phyloP scores from a whole-genome alignment of 129 eudicot species.

The Escallonia rubra region DNA sequence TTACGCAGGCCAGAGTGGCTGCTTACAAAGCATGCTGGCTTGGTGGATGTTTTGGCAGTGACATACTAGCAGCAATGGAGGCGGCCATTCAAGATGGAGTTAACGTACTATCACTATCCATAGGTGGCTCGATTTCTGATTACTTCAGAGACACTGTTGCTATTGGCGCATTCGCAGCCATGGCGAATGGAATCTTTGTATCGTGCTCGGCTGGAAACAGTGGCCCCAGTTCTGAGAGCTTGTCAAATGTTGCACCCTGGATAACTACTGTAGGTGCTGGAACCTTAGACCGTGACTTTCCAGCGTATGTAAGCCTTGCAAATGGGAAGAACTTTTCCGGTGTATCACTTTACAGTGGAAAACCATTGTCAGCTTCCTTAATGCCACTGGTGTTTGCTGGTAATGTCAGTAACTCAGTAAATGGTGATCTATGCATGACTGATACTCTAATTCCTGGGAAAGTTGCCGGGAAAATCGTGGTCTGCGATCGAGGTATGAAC shows the following conservation, averaged over 20 bases:
- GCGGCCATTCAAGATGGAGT: constrained; percentile 64
- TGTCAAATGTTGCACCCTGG: constrained; percentile 82
- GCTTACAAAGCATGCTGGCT: constrained; percentile 77
- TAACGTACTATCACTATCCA: constrained; percentile 54
- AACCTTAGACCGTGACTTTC: constrained; percentile 72
- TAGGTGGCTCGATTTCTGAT: constrained; percentile 49
- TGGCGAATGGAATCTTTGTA: constrained; percentile 49
- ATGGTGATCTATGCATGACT: constrained; percentile 40
- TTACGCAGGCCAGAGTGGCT: constrained; percentile 58
- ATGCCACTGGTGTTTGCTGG: constrained; percentile 58
- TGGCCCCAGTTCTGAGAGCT: constrained; percentile 51
- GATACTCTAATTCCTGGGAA: constrained; percentile 42
- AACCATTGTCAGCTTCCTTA: constrained; percentile 20
- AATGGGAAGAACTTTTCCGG: constrained; percentile 55
- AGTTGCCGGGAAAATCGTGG: constrained; percentile 68
- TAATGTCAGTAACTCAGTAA: constrained; percentile 29
- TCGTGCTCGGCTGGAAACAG: constrained; percentile 75
- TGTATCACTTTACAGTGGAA: constrained; percentile 66
- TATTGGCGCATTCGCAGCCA: constrained; percentile 60
- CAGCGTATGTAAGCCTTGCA: constrained; percentile 54
- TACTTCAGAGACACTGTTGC: constrained; percentile 55
- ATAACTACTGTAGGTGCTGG: constrained; percentile 82
- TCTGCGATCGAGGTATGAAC: constrained; percentile 64
- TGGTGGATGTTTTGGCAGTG: constrained; percentile 62
- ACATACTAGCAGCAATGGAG: constrained; percentile 77